These are phyloP conservation scores for Prunella vulgaris DNA, from an alignment of 257 asterid species.

Conservation along the genomic window DNA sequence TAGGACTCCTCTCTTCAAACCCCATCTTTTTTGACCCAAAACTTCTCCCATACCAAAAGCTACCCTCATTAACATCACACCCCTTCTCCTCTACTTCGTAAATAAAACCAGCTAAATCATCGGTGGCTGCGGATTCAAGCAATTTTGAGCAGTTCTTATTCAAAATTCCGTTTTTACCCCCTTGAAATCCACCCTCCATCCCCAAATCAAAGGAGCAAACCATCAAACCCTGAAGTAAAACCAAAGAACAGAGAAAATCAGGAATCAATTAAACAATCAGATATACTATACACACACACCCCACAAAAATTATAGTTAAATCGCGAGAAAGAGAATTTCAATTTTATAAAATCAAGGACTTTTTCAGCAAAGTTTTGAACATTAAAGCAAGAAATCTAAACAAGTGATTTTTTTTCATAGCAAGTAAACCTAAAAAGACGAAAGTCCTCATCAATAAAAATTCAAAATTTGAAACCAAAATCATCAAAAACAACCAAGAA, in stretches of 20 bases:
- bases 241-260: constrained; percentile 8
- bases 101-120: constrained; percentile 54
- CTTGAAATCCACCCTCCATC: constrained; percentile 46
- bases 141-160: constrained; percentile 47
- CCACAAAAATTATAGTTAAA: no score
- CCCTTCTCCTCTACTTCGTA: constrained; percentile 56
- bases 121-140: constrained; percentile 75
- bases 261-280: constrained; percentile 1
- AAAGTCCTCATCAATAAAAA: constrained; percentile 28
- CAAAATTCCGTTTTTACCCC: constrained; percentile 14
- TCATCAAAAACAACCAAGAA: not conserved
- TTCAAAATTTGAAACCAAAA: constrained; percentile 17
- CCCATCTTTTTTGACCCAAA: constrained; percentile 72
- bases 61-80: constrained; percentile 44
- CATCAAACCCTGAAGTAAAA: constrained; percentile 45
- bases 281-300: not conserved
- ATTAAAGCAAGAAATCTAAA: constrained; percentile 3
- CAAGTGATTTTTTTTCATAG: not conserved
- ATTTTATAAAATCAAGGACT: constrained; percentile 9
- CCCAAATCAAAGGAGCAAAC: constrained; percentile 31
- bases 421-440: not conserved
- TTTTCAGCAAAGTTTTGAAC: constrained; percentile 22
- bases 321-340: not conserved
- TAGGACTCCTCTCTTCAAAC: constrained; percentile 65
- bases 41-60: constrained; percentile 76